Base-by-base conservation (phyloP, 805 yeast species). In the Candida incommunis region DNA sequence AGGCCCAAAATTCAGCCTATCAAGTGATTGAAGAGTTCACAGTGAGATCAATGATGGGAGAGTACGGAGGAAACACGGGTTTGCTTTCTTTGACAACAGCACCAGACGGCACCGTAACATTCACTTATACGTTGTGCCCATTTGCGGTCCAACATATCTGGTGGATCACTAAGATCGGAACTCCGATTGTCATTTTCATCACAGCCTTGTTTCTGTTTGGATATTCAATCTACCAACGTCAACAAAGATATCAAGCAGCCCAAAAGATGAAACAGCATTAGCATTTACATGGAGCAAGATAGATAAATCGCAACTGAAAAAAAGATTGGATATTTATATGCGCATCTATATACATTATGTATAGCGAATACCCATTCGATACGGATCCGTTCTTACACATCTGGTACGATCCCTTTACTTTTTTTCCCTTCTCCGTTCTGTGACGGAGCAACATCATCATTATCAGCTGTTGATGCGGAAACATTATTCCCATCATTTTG, bases 41-140 rank as follows among this genome's bases (percentile, higher is more conserved):
- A 0, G 96, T 92, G 21, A 69, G 88, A 46, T 77, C 96, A 16
- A 82, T 90, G 78, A 92, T 92, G 97, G 98, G 98, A 16, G 96
- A 92, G 57, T 92, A 69, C 55, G 82, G 80, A 47, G 98, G 98
- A 2, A 83, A 82, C 54, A 74, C 87, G 1, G 98, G 97, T 0
- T 63, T 92, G 11, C 63, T 92, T 51, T 80, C 87, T 1, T 96
- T 94, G 2, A 75, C 70, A 44, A 81, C 74, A 59, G 68, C 76
- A 54, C 51, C 63, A 13, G 49, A 47, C 0, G 50, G 60, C 0
- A 54, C 61, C 1, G 54, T 56, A 18, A 71, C 71, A 16, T 88
- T 83, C 66, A 64, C 71, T 23, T 90, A 76, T 64, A 61, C 73
- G 3, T 66, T 81, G 48, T 92, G 98, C 64, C 80, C 87, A 15